A percentile compares a stretch with the other conserved stretches of the same genome.
phyloP scores from a whole-genome alignment of 2,329 filamentous ascomycete genomes.

The Amauroascus verrucosus region DNA sequence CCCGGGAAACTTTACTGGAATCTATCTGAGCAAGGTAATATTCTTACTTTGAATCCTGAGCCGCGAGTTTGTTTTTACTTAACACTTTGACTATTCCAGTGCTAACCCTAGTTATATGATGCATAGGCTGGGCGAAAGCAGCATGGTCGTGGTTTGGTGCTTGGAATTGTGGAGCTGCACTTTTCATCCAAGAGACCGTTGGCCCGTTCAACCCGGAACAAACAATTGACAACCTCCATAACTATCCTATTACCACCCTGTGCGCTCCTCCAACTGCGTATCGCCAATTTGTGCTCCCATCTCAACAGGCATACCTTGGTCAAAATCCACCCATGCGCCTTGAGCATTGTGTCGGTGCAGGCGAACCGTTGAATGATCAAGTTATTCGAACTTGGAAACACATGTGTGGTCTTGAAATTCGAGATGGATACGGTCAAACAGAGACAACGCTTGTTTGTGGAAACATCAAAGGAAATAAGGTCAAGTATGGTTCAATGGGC shows the following conservation, averaged over 20 bases:
- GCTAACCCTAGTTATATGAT: slow-evolving; percentile 6
- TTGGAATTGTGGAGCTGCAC: slow-evolving; percentile 34
- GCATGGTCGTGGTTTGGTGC: slow-evolving; percentile 34
- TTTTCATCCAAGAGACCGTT: slow-evolving; percentile 34
- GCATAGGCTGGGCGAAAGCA: slow-evolving; percentile 33
- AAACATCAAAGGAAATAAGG: slow-evolving; percentile 28
- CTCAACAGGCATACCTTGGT: slow-evolving; percentile 23
- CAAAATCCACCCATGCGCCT: slow-evolving; percentile 23
- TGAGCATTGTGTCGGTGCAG: slow-evolving; percentile 31
- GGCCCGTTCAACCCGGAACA: slow-evolving; percentile 25
- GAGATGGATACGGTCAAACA: slow-evolving; percentile 35
- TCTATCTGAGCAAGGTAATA: slow-evolving; percentile 30
- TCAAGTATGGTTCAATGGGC: slow-evolving; percentile 34
- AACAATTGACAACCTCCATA: slow-evolving; percentile 27
- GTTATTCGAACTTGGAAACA: slow-evolving; percentile 31
- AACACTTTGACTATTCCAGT: not conserved
- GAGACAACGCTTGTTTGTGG: slow-evolving; percentile 34
- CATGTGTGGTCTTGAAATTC: slow-evolving; percentile 30
- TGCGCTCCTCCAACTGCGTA: slow-evolving; percentile 36
- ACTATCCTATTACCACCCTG: slow-evolving; percentile 34
- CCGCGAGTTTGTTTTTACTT: not conserved
- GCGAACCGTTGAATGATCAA: slow-evolving; percentile 34
- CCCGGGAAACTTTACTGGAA: slow-evolving; percentile 34
- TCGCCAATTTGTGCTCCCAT: slow-evolving; percentile 31
- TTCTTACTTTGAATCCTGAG: not conserved